Conservation (phyloP, 805 yeast species). For the Yarrowia sp. region DNA sequence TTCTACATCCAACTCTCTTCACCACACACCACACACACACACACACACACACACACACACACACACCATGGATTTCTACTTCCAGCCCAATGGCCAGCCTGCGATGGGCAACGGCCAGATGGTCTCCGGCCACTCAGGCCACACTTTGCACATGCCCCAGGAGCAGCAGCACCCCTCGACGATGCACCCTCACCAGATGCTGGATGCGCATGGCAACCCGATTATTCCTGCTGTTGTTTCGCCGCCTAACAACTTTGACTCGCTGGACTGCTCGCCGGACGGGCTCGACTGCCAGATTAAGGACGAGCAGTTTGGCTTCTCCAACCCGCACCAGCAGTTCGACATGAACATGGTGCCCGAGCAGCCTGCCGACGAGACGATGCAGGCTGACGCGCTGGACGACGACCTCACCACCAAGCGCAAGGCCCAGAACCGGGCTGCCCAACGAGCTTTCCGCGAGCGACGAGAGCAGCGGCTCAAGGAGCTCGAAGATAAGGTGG, state of each 20-base stretch:
- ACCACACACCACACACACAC: not conserved
- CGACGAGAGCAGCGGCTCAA: conserved; percentile 70
- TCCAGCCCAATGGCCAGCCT: conserved; percentile 22
- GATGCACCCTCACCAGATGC: conserved; percentile 13
- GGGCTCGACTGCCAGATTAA: conserved; percentile 7
- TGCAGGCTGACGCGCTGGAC: conserved; percentile 23
- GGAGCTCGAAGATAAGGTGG: conserved; percentile 60
- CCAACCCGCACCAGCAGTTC: not conserved
- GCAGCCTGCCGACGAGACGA: no score
- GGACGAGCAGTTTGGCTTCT: conserved; percentile 20
- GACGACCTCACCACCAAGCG: conserved; percentile 44
- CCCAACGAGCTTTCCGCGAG: conserved; percentile 83
- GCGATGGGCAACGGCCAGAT: conserved; percentile 11
- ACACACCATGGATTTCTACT: conserved; percentile 14
- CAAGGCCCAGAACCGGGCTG: conserved; percentile 80
- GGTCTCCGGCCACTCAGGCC: conserved; percentile 9
- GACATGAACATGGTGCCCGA: conserved; percentile 3
- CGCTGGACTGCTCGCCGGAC: conserved; percentile 8
- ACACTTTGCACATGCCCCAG: not conserved
- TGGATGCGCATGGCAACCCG: conserved; percentile 12
- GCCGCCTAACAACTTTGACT: conserved; percentile 21
- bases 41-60: not conserved
- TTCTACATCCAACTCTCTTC: not conserved
- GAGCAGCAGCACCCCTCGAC: not conserved
- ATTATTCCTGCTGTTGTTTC: conserved; percentile 5